phyloP scores from a whole-genome alignment of 2,329 filamentous ascomycete genomes.

The Endothia cerciana region DNA sequence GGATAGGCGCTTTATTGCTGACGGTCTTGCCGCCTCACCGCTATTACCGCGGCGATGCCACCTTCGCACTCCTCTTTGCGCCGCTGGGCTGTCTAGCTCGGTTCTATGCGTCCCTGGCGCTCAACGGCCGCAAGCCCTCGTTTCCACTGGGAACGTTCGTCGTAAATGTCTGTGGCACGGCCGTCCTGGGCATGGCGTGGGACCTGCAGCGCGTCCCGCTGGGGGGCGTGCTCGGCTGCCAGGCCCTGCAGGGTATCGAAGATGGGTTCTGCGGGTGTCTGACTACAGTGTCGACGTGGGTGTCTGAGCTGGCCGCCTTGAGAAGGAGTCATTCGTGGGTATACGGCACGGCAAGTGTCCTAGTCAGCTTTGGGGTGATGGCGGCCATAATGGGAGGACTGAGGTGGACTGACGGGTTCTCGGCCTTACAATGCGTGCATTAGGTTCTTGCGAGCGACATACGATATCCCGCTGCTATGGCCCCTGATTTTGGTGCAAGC shows the following conservation, averaged over 20 bases:
- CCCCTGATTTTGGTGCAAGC: background rate
- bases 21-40: conserved; percentile 70
- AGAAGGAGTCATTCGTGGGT: conserved; percentile 61
- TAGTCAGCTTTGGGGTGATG: conserved; percentile 60
- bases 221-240: conserved; percentile 62
- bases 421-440: conserved; percentile 43
- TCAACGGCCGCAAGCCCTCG: conserved; percentile 68
- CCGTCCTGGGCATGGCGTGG: conserved; percentile 74
- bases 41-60: conserved; percentile 73
- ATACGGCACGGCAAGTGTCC: conserved; percentile 68
- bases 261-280: conserved; percentile 71
- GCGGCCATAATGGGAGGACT: conserved; percentile 76
- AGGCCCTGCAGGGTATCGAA: conserved; percentile 64
- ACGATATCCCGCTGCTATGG: background rate
- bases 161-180: conserved; percentile 79
- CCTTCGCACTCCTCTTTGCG: conserved; percentile 81
- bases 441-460: conserved; percentile 24
- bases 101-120: conserved; percentile 70
- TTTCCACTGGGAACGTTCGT: conserved; percentile 88
- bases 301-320: conserved; percentile 60
- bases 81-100: conserved; percentile 77
- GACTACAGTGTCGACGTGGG: conserved; percentile 71
- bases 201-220: conserved; percentile 72
- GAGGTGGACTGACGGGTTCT: conserved; percentile 68
- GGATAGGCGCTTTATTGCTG: conserved; percentile 77